Conservation (phyloP, 768 basidiomycete species). For the Lentinula aciculospora region DNA sequence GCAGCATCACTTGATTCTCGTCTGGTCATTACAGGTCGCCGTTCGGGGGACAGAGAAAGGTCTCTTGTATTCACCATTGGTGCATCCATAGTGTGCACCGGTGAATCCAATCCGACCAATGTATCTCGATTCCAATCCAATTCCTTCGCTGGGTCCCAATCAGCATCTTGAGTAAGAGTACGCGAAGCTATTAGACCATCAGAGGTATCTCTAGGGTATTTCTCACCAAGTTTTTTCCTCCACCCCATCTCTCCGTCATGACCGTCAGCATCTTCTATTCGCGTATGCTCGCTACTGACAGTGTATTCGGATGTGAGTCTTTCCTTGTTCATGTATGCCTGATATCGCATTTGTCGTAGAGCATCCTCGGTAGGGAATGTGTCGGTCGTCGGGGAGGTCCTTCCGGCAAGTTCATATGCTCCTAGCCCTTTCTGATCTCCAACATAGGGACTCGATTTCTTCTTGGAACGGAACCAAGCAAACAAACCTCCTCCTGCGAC, state of each 20-base stretch:
- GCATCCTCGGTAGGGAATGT: conserved; percentile 31
- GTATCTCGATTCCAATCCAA: conserved; percentile 21
- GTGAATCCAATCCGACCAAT: conserved; percentile 15
- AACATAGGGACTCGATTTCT: not conserved
- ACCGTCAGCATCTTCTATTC: conserved; percentile 14
- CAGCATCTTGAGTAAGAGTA: conserved; percentile 12
- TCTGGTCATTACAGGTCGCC: not conserved
- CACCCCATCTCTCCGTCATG: conserved; percentile 9
- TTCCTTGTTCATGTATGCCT: conserved; percentile 31
- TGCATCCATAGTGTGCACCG: not conserved
- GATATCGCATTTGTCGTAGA: conserved; percentile 31
- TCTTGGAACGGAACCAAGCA: conserved; percentile 1
- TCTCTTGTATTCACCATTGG: not conserved
- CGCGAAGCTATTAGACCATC: not conserved
- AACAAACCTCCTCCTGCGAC: not conserved
- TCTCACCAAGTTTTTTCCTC: conserved; percentile 3
- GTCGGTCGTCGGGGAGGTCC: conserved; percentile 16
- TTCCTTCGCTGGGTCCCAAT: conserved; percentile 16
- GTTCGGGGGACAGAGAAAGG: not conserved
- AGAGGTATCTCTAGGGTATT: not conserved
- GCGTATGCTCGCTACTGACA: conserved; percentile 24
- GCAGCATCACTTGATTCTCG: not conserved
- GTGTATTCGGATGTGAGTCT: conserved; percentile 26
- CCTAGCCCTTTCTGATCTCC: conserved; percentile 11
- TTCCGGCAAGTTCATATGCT: conserved; percentile 29